Base-by-base conservation (phyloP, 2,329 filamentous ascomycete genomes). In the Aspergillus phoenicis region DNA sequence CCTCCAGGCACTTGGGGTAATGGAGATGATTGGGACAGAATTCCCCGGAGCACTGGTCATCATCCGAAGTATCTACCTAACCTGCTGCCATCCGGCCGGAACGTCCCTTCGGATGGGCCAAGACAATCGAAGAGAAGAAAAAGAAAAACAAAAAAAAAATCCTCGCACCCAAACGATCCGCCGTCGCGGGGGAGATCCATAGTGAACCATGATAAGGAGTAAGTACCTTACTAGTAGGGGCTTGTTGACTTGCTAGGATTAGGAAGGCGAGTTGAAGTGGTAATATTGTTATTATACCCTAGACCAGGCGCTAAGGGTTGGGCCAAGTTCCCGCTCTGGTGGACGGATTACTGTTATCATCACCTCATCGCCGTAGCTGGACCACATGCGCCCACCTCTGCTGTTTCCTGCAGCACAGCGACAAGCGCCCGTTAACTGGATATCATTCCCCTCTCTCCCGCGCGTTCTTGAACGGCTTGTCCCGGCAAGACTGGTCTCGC, bases 181-280 rank as follows among this genome's bases (percentile, higher is more conserved):
- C 51, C 45, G 52, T 61, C 57, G 60, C 62, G 62, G 61, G 59
- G 58, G 36, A 59, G 45, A 53, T 49, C 41, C 59, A 36, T 39
- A 52, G 22, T 10, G 30, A 41, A 33, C 26, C 36, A 41, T 28
- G 33, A 30, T 36, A 41, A 55, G 51, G 48, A 41, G 33, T 36
- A 57, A 58, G 30, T 30, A 33, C 48, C 52, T 52, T 59, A 24
- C 33, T 36, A 36, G 11, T 36, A 36, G 13, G 11, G 11, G 13
- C 10, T 36, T 13, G 33, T 36, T 36, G 33, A 10, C 33, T 58
- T 39, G 20, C 26, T 36, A 56, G 60, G 30, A 36, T 24, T 59
- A 33, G 33, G 51, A 20, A 20, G 41, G 41, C 41, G 41, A 45
- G 20, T 45, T 36, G 33, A 39, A 55, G 20, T 17, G 17, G 36